Conservation (phyloP, 2,329 filamentous ascomycete species). For the Ophiostoma quercus region DNA sequence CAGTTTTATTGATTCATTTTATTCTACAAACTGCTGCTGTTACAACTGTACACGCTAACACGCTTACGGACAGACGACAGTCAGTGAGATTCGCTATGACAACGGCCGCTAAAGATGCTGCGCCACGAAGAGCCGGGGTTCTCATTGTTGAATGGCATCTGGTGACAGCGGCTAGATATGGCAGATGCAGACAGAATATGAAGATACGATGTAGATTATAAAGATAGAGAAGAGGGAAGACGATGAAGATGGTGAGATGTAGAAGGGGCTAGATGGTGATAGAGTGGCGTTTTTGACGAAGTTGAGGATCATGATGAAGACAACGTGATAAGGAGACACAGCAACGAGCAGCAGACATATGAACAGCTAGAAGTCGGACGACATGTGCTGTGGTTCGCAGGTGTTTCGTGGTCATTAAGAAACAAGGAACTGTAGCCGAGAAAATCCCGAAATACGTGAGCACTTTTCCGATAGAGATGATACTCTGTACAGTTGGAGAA, state of each 20-base stretch:
- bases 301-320: too few species aligned
- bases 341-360: too few species aligned
- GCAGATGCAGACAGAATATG: background rate
- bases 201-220: too few species aligned
- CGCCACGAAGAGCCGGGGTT: constrained; percentile 17
- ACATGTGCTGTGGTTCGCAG: background rate
- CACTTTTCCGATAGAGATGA: background rate
- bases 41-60: background rate
- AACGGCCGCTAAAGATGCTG: constrained; percentile 19
- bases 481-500: background rate
- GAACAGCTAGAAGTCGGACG: background rate
- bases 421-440: background rate
- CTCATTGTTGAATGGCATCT: background rate
- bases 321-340: background rate
- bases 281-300: background rate
- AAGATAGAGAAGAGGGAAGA: too few species aligned
- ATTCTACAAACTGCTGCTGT: background rate
- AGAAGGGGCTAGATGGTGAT: background rate
- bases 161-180: background rate
- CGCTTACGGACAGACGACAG: constrained; percentile 8
- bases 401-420: background rate
- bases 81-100: constrained; percentile 6
- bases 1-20: background rate
- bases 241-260: background rate
- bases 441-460: background rate